A percentile compares a stretch with the other conserved stretches of the same genome.
Conservation (phyloP, 2,329 filamentous ascomycete genomes). For the Zasmidium angulare region DNA sequence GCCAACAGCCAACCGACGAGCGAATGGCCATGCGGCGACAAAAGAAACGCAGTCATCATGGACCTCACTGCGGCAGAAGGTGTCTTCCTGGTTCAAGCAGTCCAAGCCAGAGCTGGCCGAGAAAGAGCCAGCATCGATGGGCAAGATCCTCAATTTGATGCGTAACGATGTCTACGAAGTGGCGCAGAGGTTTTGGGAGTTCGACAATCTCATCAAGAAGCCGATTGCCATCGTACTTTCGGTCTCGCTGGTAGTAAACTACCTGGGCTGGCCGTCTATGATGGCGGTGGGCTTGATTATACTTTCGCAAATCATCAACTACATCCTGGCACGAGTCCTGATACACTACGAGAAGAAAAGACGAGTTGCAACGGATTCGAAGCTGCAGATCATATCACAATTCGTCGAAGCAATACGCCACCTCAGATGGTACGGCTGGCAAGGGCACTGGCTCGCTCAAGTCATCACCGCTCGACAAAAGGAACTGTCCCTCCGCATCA, state of each 20-base stretch:
- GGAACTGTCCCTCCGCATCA: conserved; percentile 65
- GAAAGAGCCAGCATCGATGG: conserved; percentile 71
- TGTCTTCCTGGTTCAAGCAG: conserved; percentile 18
- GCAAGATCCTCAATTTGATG: conserved; percentile 87
- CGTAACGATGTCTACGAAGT: conserved; percentile 79
- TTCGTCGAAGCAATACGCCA: conserved; percentile 85
- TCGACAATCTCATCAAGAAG: conserved; percentile 71
- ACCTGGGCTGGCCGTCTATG: conserved; percentile 78
- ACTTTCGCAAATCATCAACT: conserved; percentile 68
- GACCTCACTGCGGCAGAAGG: conserved; percentile 1
- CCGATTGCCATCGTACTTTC: conserved; percentile 76
- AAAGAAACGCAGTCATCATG: conserved; percentile 9
- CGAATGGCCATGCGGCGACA: conserved; percentile 16
- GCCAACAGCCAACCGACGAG: conserved; percentile 14
- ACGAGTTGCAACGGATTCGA: conserved; percentile 71
- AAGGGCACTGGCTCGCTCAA: conserved; percentile 68
- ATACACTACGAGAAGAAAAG: conserved; percentile 69
- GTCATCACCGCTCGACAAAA: conserved; percentile 68
- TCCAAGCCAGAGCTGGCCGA: conserved; percentile 30
- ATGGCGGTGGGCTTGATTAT: conserved; percentile 62
- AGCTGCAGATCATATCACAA: conserved; percentile 77
- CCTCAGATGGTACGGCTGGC: conserved; percentile 80
- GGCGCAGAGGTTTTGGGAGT: conserved; percentile 82
- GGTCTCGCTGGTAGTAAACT: conserved; percentile 69
- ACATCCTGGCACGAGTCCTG: conserved; percentile 63